phyloP scores from a whole-genome alignment of 371 early-diverging fungal genomes.

The Sporodiniella umbellata region DNA sequence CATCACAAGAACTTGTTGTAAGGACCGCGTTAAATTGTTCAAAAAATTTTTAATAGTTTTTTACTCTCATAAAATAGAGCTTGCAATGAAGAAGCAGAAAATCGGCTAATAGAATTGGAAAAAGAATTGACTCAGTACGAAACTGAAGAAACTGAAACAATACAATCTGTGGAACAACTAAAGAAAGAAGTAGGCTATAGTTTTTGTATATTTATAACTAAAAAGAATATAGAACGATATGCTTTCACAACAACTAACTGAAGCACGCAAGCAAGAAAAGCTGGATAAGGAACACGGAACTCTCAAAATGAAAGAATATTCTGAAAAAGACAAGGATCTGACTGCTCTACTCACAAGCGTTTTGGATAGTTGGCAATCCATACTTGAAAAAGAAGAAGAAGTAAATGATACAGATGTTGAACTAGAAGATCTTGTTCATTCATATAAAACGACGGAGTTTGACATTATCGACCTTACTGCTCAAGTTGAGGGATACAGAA shows the following conservation, averaged over 20 bases:
- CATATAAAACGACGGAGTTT: conserved; percentile 8
- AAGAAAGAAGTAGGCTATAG: too few species aligned
- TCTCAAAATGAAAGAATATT: background rate
- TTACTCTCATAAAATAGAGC: background rate
- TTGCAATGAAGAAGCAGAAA: too few species aligned
- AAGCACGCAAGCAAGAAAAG: too few species aligned
- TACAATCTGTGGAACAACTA: too few species aligned
- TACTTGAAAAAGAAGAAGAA: background rate
- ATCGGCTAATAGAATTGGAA: background rate
- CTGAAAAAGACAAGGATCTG: background rate
- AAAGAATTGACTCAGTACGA: background rate
- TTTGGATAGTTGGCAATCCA: background rate
- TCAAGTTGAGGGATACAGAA: conserved; percentile 16
- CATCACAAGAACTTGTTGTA: conserved; percentile 17
- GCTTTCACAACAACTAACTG: too few species aligned
- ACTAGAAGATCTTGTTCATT: background rate
- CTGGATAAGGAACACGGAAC: too few species aligned
- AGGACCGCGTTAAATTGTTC: background rate
- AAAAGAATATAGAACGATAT: too few species aligned
- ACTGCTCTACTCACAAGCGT: background rate
- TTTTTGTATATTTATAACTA: too few species aligned
- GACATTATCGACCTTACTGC: conserved; percentile 10
- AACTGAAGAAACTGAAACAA: background rate
- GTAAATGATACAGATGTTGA: background rate
- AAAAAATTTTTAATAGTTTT: background rate